Conservation (phyloP, 805 yeast species). For the Saturnispora sanitii region DNA sequence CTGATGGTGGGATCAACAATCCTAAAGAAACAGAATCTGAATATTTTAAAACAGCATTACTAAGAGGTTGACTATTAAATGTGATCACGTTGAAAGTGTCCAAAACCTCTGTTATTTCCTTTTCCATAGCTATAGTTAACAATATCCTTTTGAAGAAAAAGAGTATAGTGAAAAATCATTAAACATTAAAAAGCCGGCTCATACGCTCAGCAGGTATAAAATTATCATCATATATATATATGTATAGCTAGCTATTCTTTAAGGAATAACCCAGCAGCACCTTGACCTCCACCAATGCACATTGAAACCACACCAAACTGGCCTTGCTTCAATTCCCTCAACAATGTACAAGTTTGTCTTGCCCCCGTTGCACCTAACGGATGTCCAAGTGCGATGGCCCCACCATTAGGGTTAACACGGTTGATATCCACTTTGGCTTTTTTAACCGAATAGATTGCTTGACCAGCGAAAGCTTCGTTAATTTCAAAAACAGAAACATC, state of each 20-base stretch:
- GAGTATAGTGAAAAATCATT: not conserved
- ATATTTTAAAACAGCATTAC: slow-evolving; percentile 1
- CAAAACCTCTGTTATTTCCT: slow-evolving; percentile 1
- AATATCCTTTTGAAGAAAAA: not conserved
- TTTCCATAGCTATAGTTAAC: not conserved
- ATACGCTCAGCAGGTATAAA: not conserved
- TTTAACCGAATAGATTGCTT: slow-evolving; percentile 68
- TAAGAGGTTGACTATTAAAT: slow-evolving; percentile 22
- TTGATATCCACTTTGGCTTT: slow-evolving; percentile 54
- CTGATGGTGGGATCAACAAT: slow-evolving; percentile 44
- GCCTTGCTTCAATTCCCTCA: slow-evolving; percentile 70
- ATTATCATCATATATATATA: too few relatives aligned
- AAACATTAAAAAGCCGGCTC: not conserved
- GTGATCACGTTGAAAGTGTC: slow-evolving; percentile 20
- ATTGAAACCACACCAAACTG: slow-evolving; percentile 86
- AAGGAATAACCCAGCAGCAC: slow-evolving; percentile 83
- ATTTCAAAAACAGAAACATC: slow-evolving; percentile 77
- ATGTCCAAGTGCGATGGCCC: slow-evolving; percentile 94
- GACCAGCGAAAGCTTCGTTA: slow-evolving; percentile 96
- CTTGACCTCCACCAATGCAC: slow-evolving; percentile 99
- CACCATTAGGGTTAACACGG: slow-evolving; percentile 86
- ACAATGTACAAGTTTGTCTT: slow-evolving; percentile 81
- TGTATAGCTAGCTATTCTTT: slow-evolving; percentile 51
- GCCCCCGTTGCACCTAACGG: slow-evolving; percentile 84
- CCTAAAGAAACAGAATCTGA: slow-evolving; percentile 30